Evolutionary conservation across 805 yeast genomes (phyloP).

Genomic region (Saturnispora ahearnii): DNA sequence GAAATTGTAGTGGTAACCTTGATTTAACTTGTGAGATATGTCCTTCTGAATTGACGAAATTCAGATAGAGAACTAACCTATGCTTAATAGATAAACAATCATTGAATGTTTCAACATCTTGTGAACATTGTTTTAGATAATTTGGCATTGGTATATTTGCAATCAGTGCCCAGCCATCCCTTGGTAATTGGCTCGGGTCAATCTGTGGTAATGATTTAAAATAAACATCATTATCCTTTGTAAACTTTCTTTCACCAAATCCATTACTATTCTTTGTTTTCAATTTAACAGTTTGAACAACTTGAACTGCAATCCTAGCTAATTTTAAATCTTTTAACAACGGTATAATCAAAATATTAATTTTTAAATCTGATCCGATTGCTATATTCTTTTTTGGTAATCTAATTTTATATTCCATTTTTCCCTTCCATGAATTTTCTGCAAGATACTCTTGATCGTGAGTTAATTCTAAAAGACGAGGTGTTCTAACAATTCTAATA

Average conservation of each 20-base stretch:
- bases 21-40: constrained; percentile 45
- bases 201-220: constrained; percentile 31
- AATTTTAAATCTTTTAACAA: constrained; percentile 36
- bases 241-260: constrained; percentile 17
- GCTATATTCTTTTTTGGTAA: constrained; percentile 38
- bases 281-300: constrained; percentile 26
- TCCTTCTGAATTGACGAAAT: constrained; percentile 39
- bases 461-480: constrained; percentile 32
- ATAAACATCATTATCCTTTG: constrained; percentile 24
- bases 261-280: constrained; percentile 16
- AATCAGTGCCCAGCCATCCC: constrained; percentile 39
- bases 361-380: constrained; percentile 35
- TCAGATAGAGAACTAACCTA: constrained; percentile 35
- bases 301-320: constrained; percentile 27
- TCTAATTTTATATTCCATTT: constrained; percentile 40
- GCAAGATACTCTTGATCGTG: constrained; percentile 37
- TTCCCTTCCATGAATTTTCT: constrained; percentile 44
- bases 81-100: constrained; percentile 38
- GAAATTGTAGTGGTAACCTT: constrained; percentile 38
- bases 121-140: constrained; percentile 33
- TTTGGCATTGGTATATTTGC: constrained; percentile 34
- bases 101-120: constrained; percentile 33
- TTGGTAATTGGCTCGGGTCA: constrained; percentile 25
- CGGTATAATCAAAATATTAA: constrained; percentile 38
- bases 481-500: constrained; percentile 36